Conservation (phyloP, 805 yeast genomes). For the Candida palmyrensis region DNA sequence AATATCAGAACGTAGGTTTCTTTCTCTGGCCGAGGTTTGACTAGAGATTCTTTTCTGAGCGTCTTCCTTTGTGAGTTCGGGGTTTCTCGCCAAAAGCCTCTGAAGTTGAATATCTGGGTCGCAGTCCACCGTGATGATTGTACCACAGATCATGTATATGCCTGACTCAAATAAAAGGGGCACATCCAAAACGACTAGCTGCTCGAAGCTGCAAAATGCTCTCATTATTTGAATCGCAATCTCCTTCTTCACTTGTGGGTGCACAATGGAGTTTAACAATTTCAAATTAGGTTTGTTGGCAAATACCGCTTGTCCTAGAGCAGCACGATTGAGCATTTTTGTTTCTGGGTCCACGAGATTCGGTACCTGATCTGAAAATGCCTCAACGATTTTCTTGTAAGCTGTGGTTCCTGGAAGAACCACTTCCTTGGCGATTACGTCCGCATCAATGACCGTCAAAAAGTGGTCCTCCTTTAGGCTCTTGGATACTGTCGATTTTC, state of each 20-base stretch:
- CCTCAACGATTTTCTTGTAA: conserved; percentile 55
- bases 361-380: conserved; percentile 54
- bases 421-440: conserved; percentile 77
- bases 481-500: conserved; percentile 84
- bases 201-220: conserved; percentile 54
- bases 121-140: conserved; percentile 64
- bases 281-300: conserved; percentile 55
- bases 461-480: conserved; percentile 46
- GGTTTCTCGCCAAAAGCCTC: conserved; percentile 64
- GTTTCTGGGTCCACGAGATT: conserved; percentile 41
- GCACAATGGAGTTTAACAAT: conserved; percentile 70
- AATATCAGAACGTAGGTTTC: conserved; percentile 56
- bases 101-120: conserved; percentile 50
- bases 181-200: conserved; percentile 75
- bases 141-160: conserved; percentile 67
- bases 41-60: conserved; percentile 67
- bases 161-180: conserved; percentile 85
- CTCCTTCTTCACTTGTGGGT: conserved; percentile 75
- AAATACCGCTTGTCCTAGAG: conserved; percentile 75
- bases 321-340: conserved; percentile 57
- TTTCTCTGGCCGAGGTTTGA: conserved; percentile 65
- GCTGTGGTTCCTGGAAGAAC: conserved; percentile 78
- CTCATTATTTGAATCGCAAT: conserved; percentile 52
- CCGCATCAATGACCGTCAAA: conserved; percentile 80
- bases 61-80: conserved; percentile 58